Percentiles rank a stretch among this genome's conserved stretches.
These are phyloP conservation scores for Cutaneotrichosporon spelunceum DNA, from an alignment of 1,284 basidiomycete genomes.

Conservation along the genomic window DNA sequence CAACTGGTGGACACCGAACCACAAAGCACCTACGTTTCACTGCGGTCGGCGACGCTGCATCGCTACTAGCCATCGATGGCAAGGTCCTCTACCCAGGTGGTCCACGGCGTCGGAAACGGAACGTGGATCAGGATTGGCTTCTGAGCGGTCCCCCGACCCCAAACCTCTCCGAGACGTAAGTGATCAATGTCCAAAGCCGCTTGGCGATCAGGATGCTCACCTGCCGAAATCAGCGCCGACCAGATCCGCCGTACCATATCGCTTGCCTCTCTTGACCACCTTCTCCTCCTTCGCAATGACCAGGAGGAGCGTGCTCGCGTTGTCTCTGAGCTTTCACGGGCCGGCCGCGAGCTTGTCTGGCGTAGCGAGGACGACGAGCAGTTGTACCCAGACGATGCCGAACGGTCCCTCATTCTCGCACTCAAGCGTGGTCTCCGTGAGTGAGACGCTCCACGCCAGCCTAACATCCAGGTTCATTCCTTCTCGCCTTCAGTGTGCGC, in stretches of 20 bases:
- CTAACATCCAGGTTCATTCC: slow-evolving; percentile 63
- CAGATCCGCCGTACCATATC: slow-evolving; percentile 52
- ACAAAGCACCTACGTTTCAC: slow-evolving; percentile 24
- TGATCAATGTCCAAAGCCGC: slow-evolving; percentile 3
- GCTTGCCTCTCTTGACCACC: slow-evolving; percentile 46
- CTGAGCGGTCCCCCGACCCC: slow-evolving; percentile 35
- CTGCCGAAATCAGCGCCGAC: slow-evolving; percentile 37
- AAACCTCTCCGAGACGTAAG: slow-evolving; percentile 49
- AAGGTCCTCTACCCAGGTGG: slow-evolving; percentile 15
- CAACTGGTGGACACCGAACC: background rate
- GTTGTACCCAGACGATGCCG: slow-evolving; percentile 63
- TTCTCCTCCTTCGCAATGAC: slow-evolving; percentile 39
- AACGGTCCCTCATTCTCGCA: slow-evolving; percentile 71
- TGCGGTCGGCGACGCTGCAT: background rate
- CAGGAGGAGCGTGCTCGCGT: slow-evolving; percentile 37
- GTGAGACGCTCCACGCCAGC: slow-evolving; percentile 46
- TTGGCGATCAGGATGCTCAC: slow-evolving; percentile 1
- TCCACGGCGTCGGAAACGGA: slow-evolving; percentile 13
- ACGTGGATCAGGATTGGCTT: slow-evolving; percentile 37
- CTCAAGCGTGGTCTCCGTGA: slow-evolving; percentile 68
- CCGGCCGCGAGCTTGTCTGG: slow-evolving; percentile 63
- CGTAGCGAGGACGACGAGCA: slow-evolving; percentile 72
- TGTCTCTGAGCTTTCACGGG: slow-evolving; percentile 33
- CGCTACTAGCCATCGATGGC: background rate
- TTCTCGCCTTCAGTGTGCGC: slow-evolving; percentile 72